Evolutionary conservation across 805 yeast genomes (phyloP).

Genomic region (Candida ovalis): DNA sequence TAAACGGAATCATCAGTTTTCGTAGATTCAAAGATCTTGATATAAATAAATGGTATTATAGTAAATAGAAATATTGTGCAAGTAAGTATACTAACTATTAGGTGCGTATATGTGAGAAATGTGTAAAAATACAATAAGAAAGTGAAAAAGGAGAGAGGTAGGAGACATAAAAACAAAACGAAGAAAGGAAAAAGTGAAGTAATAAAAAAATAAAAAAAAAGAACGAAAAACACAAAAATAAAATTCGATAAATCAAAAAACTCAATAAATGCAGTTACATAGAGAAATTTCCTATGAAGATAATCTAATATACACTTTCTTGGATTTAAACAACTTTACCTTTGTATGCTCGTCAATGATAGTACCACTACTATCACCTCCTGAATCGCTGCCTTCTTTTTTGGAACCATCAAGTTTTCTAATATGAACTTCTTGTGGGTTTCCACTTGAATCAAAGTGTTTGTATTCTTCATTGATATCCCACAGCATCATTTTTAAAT

Average conservation of each 20-base stretch:
- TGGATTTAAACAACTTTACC: slow-evolving; percentile 21
- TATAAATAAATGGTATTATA: no score
- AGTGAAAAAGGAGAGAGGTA: background rate
- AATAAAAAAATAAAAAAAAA: background rate
- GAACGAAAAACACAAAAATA: background rate
- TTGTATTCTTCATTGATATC: slow-evolving; percentile 26
- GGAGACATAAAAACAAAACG: background rate
- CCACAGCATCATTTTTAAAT: slow-evolving; percentile 27
- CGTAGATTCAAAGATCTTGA: no score
- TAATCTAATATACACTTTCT: slow-evolving; percentile 14
- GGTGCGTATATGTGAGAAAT: background rate
- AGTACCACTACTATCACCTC: slow-evolving; percentile 5
- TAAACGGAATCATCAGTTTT: no score
- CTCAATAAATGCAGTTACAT: background rate
- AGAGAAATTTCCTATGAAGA: background rate
- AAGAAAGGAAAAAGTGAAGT: background rate
- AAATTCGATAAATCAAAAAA: background rate
- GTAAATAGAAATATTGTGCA: no score
- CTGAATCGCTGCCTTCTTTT: background rate
- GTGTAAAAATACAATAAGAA: background rate
- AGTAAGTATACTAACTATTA: background rate
- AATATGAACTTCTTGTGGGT: background rate
- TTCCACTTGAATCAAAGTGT: background rate
- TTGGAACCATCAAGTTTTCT: background rate
- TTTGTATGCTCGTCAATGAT: slow-evolving; percentile 29